Evolutionary conservation across 2,329 filamentous ascomycete species (phyloP).

Genomic region (Ophioceras dolichostomum): DNA sequence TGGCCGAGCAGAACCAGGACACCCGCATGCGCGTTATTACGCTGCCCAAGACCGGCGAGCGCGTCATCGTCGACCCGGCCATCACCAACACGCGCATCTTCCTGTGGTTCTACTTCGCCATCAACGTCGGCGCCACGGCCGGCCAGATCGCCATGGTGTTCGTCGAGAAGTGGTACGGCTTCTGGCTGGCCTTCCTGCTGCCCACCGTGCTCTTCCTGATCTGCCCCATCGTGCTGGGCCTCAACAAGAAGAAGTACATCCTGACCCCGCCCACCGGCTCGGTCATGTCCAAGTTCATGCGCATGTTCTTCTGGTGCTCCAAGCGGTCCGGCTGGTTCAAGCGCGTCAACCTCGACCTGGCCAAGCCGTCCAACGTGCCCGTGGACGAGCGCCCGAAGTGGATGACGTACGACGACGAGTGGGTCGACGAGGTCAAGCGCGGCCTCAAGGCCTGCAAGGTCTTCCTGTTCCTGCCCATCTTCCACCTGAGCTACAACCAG

Average conservation of each 20-base stretch:
- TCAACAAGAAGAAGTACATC: slow-evolving; percentile 46
- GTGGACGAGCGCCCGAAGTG: slow-evolving; percentile 45
- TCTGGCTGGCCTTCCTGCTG: slow-evolving; percentile 58
- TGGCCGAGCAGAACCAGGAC: slow-evolving; percentile 58
- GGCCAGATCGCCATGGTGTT: slow-evolving; percentile 59
- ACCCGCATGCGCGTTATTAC: slow-evolving; percentile 44
- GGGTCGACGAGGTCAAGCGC: slow-evolving; percentile 40
- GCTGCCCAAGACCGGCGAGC: slow-evolving; percentile 43
- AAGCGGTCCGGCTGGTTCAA: slow-evolving; percentile 40
- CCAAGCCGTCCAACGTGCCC: slow-evolving; percentile 36
- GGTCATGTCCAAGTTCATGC: slow-evolving; percentile 51
- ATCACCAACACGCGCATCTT: slow-evolving; percentile 58
- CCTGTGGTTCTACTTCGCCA: slow-evolving; percentile 52
- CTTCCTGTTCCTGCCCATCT: slow-evolving; percentile 51
- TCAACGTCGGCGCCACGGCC: slow-evolving; percentile 56
- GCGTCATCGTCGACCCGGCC: slow-evolving; percentile 58
- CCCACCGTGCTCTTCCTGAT: slow-evolving; percentile 53
- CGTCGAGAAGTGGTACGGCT: slow-evolving; percentile 62
- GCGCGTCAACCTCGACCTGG: slow-evolving; percentile 58
- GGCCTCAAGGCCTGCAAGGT: slow-evolving; percentile 57
- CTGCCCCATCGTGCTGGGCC: slow-evolving; percentile 50
- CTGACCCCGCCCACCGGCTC: slow-evolving; percentile 51
- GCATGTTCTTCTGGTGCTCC: slow-evolving; percentile 47
- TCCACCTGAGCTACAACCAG: slow-evolving; percentile 4
- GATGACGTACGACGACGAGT: slow-evolving; percentile 39